Percentiles rank a stretch among this genome's conserved stretches.
These are phyloP conservation scores for Thalassiosira ordinaria DNA, from an alignment of 352 stramenopile genomes.

Conservation along the genomic window DNA sequence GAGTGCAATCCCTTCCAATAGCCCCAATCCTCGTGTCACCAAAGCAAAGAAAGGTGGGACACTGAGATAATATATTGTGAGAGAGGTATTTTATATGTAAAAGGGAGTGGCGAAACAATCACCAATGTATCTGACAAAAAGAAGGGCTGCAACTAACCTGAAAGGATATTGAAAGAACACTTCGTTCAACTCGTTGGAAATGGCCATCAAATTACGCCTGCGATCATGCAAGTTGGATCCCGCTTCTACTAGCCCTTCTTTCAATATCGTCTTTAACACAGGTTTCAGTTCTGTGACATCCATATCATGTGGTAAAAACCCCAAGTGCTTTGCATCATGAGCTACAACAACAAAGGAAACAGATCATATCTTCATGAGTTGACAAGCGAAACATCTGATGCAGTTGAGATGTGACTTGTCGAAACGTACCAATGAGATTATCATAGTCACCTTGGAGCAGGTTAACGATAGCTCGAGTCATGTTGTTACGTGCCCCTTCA, in stretches of 20 bases:
- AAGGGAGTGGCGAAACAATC: too few species aligned
- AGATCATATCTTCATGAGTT: too few species aligned
- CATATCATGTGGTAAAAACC: constrained; percentile 83
- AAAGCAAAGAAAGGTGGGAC: constrained; percentile 87
- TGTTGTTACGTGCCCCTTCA: constrained; percentile 52
- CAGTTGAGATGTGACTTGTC: too few species aligned
- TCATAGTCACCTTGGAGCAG: constrained; percentile 84
- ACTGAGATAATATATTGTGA: too few species aligned
- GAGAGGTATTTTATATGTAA: too few species aligned
- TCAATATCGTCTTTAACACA: constrained; percentile 81
- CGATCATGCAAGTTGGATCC: constrained; percentile 74
- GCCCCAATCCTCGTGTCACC: constrained; percentile 83
- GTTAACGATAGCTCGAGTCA: constrained; percentile 85
- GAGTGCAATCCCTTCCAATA: constrained; percentile 87
- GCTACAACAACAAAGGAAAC: constrained; percentile 2
- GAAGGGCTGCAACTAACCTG: constrained; percentile 13
- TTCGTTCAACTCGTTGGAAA: constrained; percentile 86
- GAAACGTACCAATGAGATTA: constrained; percentile 47
- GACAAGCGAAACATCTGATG: too few species aligned
- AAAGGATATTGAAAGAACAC: constrained; percentile 88
- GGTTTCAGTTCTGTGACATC: constrained; percentile 79
- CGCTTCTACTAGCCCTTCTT: constrained; percentile 73
- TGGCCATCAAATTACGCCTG: constrained; percentile 82
- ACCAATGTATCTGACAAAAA: too few species aligned
- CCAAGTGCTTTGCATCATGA: constrained; percentile 79